Evolutionary conservation across 2,329 filamentous ascomycete genomes (phyloP).

Genomic region (Pseudocercospora musae): DNA sequence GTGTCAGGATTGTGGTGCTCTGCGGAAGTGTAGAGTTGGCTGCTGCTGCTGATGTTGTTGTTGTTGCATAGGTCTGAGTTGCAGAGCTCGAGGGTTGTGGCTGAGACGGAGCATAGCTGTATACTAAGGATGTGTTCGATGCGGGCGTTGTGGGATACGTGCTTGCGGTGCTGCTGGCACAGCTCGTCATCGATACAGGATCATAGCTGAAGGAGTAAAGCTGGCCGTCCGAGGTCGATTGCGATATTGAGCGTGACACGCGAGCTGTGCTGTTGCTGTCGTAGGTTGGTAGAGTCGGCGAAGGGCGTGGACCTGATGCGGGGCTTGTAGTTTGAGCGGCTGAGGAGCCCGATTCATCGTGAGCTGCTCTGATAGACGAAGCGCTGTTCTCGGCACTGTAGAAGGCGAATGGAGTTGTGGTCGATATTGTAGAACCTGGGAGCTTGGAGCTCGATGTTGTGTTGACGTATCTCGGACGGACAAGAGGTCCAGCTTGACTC

Average conservation of each 20-base stretch:
- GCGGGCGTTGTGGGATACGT: neutral
- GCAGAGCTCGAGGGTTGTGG: neutral
- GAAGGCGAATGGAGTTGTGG: neutral
- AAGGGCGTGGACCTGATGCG: neutral
- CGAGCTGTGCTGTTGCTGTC: neutral
- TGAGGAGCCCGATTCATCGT: neutral
- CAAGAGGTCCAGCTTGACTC: conserved; percentile 13
- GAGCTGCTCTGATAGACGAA: neutral
- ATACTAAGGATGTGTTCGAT: neutral
- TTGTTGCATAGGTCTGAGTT: neutral
- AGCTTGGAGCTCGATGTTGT: conserved; percentile 4
- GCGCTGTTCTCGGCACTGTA: neutral
- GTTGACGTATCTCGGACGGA: conserved; percentile 19
- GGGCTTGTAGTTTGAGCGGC: neutral
- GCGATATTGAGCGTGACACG: neutral
- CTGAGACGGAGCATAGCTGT: conserved; percentile 5
- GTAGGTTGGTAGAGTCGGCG: neutral
- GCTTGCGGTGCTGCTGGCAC: neutral
- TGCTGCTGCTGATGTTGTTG: too few relatives aligned
- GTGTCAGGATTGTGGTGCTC: conserved; percentile 23
- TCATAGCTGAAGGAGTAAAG: conserved; percentile 8
- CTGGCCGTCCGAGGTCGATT: neutral
- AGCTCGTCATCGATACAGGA: neutral
- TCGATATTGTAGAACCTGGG: neutral
- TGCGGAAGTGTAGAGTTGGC: neutral